A percentile compares a stretch with the other conserved stretches of the same genome.
Conservation (phyloP, 306 rosid genomes). For the Vigna nakashimae region DNA sequence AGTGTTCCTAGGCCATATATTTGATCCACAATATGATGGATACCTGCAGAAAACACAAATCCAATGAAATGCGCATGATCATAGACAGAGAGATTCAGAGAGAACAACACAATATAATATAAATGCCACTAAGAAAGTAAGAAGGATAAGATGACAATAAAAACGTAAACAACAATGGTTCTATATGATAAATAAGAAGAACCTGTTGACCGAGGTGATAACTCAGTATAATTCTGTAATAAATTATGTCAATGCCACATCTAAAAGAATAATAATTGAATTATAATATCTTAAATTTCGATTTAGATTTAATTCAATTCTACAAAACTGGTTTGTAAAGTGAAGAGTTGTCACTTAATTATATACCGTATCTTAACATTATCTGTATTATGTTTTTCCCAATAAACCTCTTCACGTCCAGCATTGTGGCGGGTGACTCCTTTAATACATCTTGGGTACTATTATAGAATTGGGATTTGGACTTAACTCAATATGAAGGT, state of each 20-base stretch:
- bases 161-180: constrained; percentile 15
- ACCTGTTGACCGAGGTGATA: constrained; percentile 21
- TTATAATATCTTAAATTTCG: neutral
- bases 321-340: too few relatives aligned
- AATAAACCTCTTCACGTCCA: too few relatives aligned
- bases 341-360: too few relatives aligned
- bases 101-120: neutral
- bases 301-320: too few relatives aligned
- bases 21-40: constrained; percentile 90
- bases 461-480: too few relatives aligned
- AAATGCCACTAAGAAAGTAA: constrained; percentile 8
- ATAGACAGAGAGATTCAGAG: constrained; percentile 26
- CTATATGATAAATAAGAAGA: constrained; percentile 9
- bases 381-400: too few relatives aligned
- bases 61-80: constrained; percentile 35
- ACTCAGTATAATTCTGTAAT: neutral
- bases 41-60: constrained; percentile 66
- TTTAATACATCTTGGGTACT: too few relatives aligned
- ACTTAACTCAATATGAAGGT: too few relatives aligned
- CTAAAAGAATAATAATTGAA: constrained; percentile 20
- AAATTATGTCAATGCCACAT: constrained; percentile 5
- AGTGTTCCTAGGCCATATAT: constrained; percentile 82
- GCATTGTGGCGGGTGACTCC: too few relatives aligned
- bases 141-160: constrained; percentile 11
- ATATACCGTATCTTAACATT: too few relatives aligned